Conservation (phyloP, 225 moss, liverwort and hornwort genomes). For the Physcomitrellopsis africana region DNA sequence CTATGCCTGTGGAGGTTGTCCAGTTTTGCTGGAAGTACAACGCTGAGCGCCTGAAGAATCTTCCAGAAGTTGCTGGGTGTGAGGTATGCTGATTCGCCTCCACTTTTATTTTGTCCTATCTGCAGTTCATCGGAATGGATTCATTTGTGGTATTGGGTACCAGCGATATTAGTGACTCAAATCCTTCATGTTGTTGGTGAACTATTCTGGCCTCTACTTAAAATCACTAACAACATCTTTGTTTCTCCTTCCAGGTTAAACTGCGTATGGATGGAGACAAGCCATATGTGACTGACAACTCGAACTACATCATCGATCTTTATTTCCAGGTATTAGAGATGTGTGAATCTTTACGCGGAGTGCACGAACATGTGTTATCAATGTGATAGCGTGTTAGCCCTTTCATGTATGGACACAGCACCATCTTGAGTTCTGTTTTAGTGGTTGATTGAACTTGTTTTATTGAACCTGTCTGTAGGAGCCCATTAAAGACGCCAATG, state of each 20-base stretch:
- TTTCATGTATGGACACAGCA: background rate
- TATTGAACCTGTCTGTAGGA: slow-evolving; percentile 48
- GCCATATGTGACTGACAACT: slow-evolving; percentile 85
- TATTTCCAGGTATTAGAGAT: slow-evolving; percentile 71
- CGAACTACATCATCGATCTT: slow-evolving; percentile 88
- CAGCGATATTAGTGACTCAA: no score
- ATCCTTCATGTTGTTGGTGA: no score
- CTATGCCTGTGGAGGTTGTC: slow-evolving; percentile 93
- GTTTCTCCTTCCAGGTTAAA: slow-evolving; percentile 49
- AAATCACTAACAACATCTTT: background rate
- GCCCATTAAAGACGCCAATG: slow-evolving; percentile 91
- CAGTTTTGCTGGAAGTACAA: slow-evolving; percentile 98
- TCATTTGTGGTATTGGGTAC: background rate
- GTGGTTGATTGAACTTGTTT: slow-evolving; percentile 4
- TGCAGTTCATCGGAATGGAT: background rate
- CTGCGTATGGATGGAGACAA: slow-evolving; percentile 79
- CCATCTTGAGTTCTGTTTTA: background rate
- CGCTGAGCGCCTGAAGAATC: slow-evolving; percentile 78
- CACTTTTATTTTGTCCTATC: background rate
- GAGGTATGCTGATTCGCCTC: slow-evolving; percentile 53
- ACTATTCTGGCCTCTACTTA: background rate
- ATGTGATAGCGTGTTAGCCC: background rate
- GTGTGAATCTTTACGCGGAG: background rate
- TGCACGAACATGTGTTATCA: no score
- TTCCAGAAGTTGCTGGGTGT: slow-evolving; percentile 88